A percentile compares a stretch with the other conserved stretches of the same genome.
Evolutionary conservation across 163 green algal genomes (phyloP).

Genomic region (Chloromonas sp.): DNA sequence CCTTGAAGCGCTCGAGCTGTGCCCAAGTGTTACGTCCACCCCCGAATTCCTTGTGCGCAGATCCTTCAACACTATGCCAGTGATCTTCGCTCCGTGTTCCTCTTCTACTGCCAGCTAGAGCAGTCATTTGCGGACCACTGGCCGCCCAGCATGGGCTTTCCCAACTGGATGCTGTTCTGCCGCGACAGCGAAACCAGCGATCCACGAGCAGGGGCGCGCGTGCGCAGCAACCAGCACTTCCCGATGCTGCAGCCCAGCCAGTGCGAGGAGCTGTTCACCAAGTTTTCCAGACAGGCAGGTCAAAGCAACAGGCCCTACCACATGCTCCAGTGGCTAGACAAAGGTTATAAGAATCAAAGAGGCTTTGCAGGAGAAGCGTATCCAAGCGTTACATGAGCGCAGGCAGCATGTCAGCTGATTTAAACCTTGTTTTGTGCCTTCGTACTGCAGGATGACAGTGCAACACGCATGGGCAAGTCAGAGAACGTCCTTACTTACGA

Average conservation of each 20-base stretch:
- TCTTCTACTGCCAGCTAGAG: conserved; percentile 43
- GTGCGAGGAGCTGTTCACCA: conserved; percentile 17
- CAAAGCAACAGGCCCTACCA: neutral
- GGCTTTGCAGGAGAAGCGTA: too few species aligned
- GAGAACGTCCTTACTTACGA: conserved; percentile 22
- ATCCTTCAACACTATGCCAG: conserved; percentile 37
- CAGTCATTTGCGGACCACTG: conserved; percentile 40
- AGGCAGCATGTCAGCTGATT: too few species aligned
- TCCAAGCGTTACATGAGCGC: too few species aligned
- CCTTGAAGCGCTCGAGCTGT: neutral
- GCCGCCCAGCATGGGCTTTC: conserved; percentile 37
- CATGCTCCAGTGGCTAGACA: neutral
- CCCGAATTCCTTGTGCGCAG: neutral
- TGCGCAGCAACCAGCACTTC: conserved; percentile 14
- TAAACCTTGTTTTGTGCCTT: too few species aligned
- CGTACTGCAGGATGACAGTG: neutral
- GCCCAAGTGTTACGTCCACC: neutral
- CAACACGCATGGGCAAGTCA: neutral
- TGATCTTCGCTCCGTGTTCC: conserved; percentile 47
- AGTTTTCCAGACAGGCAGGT: conserved; percentile 4
- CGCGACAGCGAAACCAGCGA: conserved; percentile 29
- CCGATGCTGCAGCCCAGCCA: conserved; percentile 31
- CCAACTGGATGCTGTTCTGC: conserved; percentile 45
- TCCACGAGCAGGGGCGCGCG: conserved; percentile 24
- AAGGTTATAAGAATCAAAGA: neutral